Evolutionary conservation across 106 monocot genomes (phyloP).

Genomic region (Acanthochlamys bracteata): DNA sequence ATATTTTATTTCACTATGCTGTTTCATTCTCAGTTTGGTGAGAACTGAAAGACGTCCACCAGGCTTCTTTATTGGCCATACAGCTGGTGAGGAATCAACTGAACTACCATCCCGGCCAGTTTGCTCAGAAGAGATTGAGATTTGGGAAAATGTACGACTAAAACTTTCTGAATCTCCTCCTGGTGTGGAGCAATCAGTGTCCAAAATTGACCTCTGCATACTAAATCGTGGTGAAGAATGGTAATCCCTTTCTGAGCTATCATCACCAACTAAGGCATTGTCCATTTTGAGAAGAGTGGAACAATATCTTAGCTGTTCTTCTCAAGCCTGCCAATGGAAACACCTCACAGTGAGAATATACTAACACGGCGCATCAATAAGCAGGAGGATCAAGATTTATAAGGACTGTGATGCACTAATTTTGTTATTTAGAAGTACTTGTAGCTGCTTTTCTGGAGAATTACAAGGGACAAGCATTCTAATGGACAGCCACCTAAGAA

Average conservation of each 20-base stretch:
- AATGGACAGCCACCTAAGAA: no score
- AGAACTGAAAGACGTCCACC: constrained; percentile 20
- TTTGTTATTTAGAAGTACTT: neutral
- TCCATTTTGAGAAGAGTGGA: constrained; percentile 13
- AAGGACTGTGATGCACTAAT: neutral
- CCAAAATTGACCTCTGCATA: constrained; percentile 4
- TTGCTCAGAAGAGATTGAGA: constrained; percentile 54
- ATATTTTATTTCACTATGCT: constrained; percentile 9
- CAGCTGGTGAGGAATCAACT: constrained; percentile 18
- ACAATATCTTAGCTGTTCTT: neutral
- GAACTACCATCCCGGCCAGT: constrained; percentile 22
- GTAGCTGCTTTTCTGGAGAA: neutral
- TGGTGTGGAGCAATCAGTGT: constrained; percentile 25
- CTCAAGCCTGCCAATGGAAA: constrained; percentile 7
- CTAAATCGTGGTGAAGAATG: neutral
- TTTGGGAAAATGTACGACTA: constrained; percentile 57
- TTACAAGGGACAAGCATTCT: no score
- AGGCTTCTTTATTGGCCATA: constrained; percentile 19
- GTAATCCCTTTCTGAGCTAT: constrained; percentile 24
- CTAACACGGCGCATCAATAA: neutral
- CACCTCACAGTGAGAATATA: neutral
- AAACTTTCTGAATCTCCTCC: constrained; percentile 30
- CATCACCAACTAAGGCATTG: constrained; percentile 21
- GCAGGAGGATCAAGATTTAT: neutral
- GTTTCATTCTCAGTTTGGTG: constrained; percentile 37